Conservation (phyloP, 2,329 filamentous ascomycete species). For the Elsinoe arachidis region DNA sequence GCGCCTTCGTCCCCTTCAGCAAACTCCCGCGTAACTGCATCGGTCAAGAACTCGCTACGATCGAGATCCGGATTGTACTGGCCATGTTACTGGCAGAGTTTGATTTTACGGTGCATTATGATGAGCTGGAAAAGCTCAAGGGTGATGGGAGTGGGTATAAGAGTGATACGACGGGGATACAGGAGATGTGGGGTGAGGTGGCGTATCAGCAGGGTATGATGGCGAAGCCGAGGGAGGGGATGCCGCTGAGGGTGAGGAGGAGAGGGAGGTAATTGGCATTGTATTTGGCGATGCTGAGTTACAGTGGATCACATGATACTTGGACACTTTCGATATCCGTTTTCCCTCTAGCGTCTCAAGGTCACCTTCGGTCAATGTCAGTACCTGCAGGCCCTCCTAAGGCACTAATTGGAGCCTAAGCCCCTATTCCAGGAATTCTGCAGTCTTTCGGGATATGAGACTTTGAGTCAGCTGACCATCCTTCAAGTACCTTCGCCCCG, state of each 20-base stretch:
- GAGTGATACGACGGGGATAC: constrained; percentile 20
- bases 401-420: too few relatives aligned
- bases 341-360: too few relatives aligned
- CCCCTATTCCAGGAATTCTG: too few relatives aligned
- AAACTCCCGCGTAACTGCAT: constrained; percentile 48
- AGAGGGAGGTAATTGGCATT: constrained; percentile 1
- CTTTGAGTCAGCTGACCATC: too few relatives aligned
- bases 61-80: constrained; percentile 45
- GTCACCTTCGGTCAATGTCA: too few relatives aligned
- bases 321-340: too few relatives aligned
- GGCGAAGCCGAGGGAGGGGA: constrained; percentile 28
- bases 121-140: constrained; percentile 27
- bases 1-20: constrained; percentile 49
- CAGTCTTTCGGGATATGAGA: too few relatives aligned
- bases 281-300: too few relatives aligned
- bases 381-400: too few relatives aligned
- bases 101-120: constrained; percentile 38
- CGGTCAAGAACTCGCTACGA: constrained; percentile 48
- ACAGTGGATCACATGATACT: too few relatives aligned
- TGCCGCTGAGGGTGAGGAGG: constrained; percentile 26
- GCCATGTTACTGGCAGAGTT: constrained; percentile 43
- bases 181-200: constrained; percentile 26
- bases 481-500: too few relatives aligned
- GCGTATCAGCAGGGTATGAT: constrained; percentile 29
- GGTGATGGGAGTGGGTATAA: constrained; percentile 30